Conservation (phyloP, 345 rosid species). For the Citrus inodora region DNA sequence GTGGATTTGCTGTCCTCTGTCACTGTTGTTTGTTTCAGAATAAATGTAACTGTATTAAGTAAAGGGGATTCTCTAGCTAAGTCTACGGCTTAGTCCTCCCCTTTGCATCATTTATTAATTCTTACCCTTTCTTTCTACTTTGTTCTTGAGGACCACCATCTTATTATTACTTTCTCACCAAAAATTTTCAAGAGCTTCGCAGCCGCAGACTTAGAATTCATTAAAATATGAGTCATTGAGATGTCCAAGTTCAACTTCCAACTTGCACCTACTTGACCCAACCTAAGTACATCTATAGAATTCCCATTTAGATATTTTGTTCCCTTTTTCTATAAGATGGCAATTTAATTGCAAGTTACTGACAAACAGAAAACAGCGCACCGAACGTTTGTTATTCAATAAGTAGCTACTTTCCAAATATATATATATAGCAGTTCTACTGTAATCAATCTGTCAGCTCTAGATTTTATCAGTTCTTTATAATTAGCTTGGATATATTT, state of each 20-base stretch:
- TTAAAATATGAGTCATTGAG: not conserved
- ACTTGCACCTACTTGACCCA: not conserved
- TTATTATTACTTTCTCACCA: constrained; percentile 10
- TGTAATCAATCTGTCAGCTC: constrained; percentile 4
- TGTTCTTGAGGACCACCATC: constrained; percentile 40
- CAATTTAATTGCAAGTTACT: not conserved
- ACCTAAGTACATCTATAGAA: not conserved
- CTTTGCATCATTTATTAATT: constrained; percentile 24
- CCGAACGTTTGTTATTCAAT: not conserved
- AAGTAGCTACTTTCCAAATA: no score
- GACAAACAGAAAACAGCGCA: constrained; percentile 1
- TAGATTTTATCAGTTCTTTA: not conserved
- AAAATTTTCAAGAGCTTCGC: constrained; percentile 6
- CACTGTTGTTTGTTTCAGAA: constrained; percentile 38
- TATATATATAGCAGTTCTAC: not conserved
- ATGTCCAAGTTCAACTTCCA: constrained; percentile 8
- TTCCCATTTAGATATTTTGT: not conserved
- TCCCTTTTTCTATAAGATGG: not conserved
- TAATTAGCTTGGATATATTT: constrained; percentile 5
- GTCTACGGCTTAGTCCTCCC: constrained; percentile 29
- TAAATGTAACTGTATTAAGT: constrained; percentile 21
- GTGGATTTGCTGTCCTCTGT: constrained; percentile 36
- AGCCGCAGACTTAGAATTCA: constrained; percentile 8
- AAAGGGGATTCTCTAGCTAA: constrained; percentile 40
- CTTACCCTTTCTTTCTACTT: constrained; percentile 27